phyloP scores from a whole-genome alignment of 306 rosid genomes.

The Elaeagnus macrophylla region DNA sequence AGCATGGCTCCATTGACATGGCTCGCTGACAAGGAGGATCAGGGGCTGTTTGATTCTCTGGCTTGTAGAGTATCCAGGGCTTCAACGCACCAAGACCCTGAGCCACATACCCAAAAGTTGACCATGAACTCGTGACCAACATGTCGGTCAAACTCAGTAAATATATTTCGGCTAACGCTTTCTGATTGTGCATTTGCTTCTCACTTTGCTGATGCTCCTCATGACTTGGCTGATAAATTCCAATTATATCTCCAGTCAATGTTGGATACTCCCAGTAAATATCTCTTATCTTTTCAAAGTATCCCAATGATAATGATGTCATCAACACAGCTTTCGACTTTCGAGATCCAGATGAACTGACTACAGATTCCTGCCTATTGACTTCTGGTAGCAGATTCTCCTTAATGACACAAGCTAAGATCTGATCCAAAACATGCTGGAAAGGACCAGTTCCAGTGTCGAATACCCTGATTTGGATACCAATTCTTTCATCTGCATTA shows the following conservation, averaged over 20 bases:
- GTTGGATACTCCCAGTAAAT: constrained; percentile 67
- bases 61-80: constrained; percentile 71
- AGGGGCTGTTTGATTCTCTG: constrained; percentile 48
- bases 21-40: no score
- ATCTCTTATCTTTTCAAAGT: constrained; percentile 48
- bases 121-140: constrained; percentile 67
- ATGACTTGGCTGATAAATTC: constrained; percentile 64
- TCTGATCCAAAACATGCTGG: constrained; percentile 62
- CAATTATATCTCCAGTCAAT: constrained; percentile 47
- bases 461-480: no score
- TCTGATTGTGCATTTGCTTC: constrained; percentile 53
- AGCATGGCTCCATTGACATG: constrained; percentile 78
- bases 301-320: constrained; percentile 58
- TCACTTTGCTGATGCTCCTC: no score
- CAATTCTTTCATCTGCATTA: no score
- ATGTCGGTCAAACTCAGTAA: constrained; percentile 51
- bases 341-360: constrained; percentile 14
- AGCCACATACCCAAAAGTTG: no score
- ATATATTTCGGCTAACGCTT: constrained; percentile 69
- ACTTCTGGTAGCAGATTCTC: constrained; percentile 50
- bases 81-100: constrained; percentile 64
- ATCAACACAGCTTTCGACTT: constrained; percentile 52
- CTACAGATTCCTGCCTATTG: constrained; percentile 14
- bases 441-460: constrained; percentile 55
- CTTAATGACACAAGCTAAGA: constrained; percentile 46